A percentile compares a stretch with the other conserved stretches of the same genome.
phyloP scores from a whole-genome alignment of 257 asterid genomes.

The Primulina huaijiensis region DNA sequence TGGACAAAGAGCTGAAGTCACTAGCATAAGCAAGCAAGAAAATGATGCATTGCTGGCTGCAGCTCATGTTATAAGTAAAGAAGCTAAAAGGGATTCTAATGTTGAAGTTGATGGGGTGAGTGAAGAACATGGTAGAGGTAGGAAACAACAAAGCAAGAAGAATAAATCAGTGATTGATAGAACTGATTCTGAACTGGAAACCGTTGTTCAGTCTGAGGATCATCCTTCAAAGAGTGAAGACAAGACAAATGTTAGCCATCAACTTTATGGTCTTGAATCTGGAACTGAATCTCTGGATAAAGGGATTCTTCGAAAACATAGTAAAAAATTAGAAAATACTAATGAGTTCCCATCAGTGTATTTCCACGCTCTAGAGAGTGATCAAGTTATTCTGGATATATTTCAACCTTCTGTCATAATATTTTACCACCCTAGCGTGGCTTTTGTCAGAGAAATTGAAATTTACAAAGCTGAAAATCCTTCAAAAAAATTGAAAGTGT shows the following conservation, averaged over 20 bases:
- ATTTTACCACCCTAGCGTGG: conserved; percentile 85
- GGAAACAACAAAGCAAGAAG: conserved; percentile 44
- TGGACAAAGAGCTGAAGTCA: conserved; percentile 69
- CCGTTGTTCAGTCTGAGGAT: conserved; percentile 35
- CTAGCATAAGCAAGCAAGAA: conserved; percentile 80
- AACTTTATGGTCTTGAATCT: conserved; percentile 31
- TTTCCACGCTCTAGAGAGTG: conserved; percentile 85
- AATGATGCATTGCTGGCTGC: conserved; percentile 84
- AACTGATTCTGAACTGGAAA: conserved; percentile 40
- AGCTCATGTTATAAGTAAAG: conserved; percentile 65
- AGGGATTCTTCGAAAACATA: conserved; percentile 53
- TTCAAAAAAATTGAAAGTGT: conserved; percentile 61
- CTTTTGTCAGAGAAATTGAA: conserved; percentile 92
- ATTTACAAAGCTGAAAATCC: conserved; percentile 90
- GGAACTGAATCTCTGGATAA: conserved; percentile 32
- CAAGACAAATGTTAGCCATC: conserved; percentile 25
- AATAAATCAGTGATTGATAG: conserved; percentile 37
- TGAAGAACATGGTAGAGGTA: conserved; percentile 40
- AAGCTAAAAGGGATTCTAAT: conserved; percentile 40
- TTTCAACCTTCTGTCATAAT: conserved; percentile 82
- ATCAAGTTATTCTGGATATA: conserved; percentile 68
- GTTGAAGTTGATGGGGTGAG: conserved; percentile 37
- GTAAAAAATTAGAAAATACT: conserved; percentile 35
- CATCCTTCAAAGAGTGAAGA: conserved; percentile 36
- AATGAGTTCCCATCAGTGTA: conserved; percentile 57